Base-by-base conservation (phyloP, 176 grass and related monocot genomes). In the Poa pratensis region DNA sequence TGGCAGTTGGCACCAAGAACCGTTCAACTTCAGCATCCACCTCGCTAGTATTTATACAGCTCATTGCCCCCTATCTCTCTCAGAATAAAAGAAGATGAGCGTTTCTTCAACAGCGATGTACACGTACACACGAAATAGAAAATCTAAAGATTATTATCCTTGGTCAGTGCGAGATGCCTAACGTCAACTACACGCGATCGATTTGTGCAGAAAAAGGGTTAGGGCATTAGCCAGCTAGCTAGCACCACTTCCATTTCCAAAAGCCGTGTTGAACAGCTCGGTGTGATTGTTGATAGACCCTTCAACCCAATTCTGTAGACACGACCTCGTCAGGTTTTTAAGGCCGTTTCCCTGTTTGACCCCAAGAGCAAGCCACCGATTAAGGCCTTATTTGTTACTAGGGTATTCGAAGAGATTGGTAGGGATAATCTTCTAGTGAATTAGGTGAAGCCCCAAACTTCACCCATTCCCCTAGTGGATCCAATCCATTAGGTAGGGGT, bases 271-370 rank as follows among this genome's bases (percentile, higher is more conserved):
- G 58, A 52, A 77, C 48, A 30, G 45, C 73, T 75, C 42, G 74
- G 5, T 55, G 54, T 23, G 23, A 27, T 48, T 5, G 62, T 7
- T 18, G 23, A 72, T 72, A 48, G 45, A 50, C 48, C 75, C 71
- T 83, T 80, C 80, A 78, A 22, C 40, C 17, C 52, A 30, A 75
- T 43, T 8, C 66, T 45, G 37, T 39, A 12, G 28, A 54, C 51
- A 20, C 45, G 67, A 74, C 75, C 8, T 73, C 42, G 1, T 80
- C 87, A 18, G 0, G 35, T 13, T 68, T 75, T 79, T 3, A 73
- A 83, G 14, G 77, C 70, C 23, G 82, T 69, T 80, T 49, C 16
- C 51, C 46, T 57, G 66, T 27, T 84, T 80, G 81, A 89, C 45
- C 67, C 82, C 76, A 6, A 80, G 72, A 23, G 66, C 75, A 75